A percentile compares a stretch with the other conserved stretches of the same genome.
phyloP scores from a whole-genome alignment of 768 basidiomycete genomes.

The Lactifluus subvellereus region DNA sequence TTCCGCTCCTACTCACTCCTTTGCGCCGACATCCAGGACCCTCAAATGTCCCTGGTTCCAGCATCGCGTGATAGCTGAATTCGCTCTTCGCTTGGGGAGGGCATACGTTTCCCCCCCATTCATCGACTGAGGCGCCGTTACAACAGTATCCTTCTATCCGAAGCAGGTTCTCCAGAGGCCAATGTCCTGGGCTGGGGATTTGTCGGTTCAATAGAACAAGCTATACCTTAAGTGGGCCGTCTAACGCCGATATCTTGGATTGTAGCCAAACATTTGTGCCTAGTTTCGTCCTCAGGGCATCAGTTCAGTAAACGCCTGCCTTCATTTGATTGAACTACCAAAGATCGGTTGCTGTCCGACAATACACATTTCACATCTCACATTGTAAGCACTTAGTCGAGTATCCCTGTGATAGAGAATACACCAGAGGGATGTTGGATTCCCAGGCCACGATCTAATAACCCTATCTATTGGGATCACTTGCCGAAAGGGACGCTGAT shows the following conservation, averaged over 20 bases:
- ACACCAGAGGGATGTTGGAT: neutral
- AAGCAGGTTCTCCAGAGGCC: slow-evolving; percentile 5
- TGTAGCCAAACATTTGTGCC: slow-evolving; percentile 14
- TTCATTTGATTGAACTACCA: neutral
- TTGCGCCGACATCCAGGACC: slow-evolving; percentile 1
- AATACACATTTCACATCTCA: slow-evolving; percentile 1
- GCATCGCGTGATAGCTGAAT: slow-evolving; percentile 5
- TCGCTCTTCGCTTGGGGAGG: neutral
- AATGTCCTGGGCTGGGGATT: slow-evolving; percentile 8
- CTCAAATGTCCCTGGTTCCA: neutral
- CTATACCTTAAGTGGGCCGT: slow-evolving; percentile 15
- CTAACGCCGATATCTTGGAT: slow-evolving; percentile 6
- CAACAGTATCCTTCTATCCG: slow-evolving; percentile 3
- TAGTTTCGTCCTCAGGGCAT: neutral
- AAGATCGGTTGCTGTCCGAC: neutral
- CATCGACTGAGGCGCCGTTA: neutral
- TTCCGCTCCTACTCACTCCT: slow-evolving; percentile 1
- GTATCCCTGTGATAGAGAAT: neutral
- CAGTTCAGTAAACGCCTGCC: neutral
- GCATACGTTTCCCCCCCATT: neutral
- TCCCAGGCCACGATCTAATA: neutral
- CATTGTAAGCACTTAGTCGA: slow-evolving; percentile 2
- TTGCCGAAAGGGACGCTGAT: neutral
- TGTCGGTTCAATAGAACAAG: slow-evolving; percentile 3
- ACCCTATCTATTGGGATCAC: slow-evolving; percentile 2